These are phyloP conservation scores for Puccinellia tenuiflora DNA, from an alignment of 176 grass and related monocot genomes.

Conservation along the genomic window DNA sequence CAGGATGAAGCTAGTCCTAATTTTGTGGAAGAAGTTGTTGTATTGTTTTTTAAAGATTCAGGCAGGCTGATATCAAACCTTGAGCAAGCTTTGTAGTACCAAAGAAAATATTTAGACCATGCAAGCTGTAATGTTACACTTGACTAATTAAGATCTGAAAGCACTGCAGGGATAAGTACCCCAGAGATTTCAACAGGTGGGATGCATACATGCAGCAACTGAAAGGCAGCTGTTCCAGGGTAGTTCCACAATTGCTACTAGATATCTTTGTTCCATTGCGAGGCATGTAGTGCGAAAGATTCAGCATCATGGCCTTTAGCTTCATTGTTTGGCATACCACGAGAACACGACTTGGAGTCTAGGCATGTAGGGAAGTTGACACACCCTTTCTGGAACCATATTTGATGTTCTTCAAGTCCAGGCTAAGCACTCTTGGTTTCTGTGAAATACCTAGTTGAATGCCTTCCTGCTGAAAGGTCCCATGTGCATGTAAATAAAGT, in stretches of 20 bases:
- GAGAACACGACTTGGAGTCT: background rate
- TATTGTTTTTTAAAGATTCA: constrained; percentile 89
- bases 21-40: constrained; percentile 88
- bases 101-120: background rate
- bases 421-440: background rate
- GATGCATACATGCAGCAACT: constrained; percentile 85
- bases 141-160: constrained; percentile 15
- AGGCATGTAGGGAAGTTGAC: background rate
- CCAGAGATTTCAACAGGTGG: constrained; percentile 81
- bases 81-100: constrained; percentile 77
- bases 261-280: constrained; percentile 20
- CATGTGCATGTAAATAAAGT: background rate
- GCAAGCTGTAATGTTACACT: background rate
- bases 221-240: constrained; percentile 87
- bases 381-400: background rate
- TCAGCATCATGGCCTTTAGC: background rate
- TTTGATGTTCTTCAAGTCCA: background rate
- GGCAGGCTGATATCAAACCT: constrained; percentile 74
- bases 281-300: background rate
- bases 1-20: constrained; percentile 95
- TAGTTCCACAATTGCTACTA: constrained; percentile 26
- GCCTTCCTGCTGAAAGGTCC: background rate
- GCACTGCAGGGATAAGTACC: constrained; percentile 64
- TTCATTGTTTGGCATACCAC: constrained; percentile 11
- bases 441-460: constrained; percentile 1